phyloP scores from a whole-genome alignment of 768 basidiomycete genomes.

The Stropharia rugosoannulata region DNA sequence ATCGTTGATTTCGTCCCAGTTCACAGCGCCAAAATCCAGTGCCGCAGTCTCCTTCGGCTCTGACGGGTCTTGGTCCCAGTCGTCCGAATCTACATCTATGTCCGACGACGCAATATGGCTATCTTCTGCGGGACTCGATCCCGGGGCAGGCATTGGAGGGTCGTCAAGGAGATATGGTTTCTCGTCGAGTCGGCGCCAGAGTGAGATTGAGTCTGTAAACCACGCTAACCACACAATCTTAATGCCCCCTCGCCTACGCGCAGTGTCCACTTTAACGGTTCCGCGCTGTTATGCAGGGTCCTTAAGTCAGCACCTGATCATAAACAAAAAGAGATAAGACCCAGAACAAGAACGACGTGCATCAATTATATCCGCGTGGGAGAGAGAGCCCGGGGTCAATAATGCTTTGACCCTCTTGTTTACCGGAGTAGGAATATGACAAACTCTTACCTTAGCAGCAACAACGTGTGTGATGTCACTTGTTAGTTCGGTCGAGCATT shows the following conservation, averaged over 20 bases:
- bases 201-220: conserved; percentile 87
- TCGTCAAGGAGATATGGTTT: conserved; percentile 71
- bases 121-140: conserved; percentile 34
- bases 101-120: conserved; percentile 47
- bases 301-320: not conserved
- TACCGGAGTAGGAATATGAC: not conserved
- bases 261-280: conserved; percentile 88
- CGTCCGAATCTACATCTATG: conserved; percentile 65
- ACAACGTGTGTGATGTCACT: conserved; percentile 84
- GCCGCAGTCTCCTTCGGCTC: conserved; percentile 27
- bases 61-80: conserved; percentile 52
- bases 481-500: conserved; percentile 68
- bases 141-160: conserved; percentile 33
- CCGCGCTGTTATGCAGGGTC: conserved; percentile 53
- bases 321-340: not conserved
- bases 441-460: conserved; percentile 68
- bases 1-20: conserved; percentile 83
- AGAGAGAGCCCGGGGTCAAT: not conserved
- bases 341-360: not conserved
- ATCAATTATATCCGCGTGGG: not conserved
- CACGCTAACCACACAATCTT: conserved; percentile 87
- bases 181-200: conserved; percentile 86
- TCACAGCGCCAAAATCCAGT: conserved; percentile 60
- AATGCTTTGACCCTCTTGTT: not conserved
- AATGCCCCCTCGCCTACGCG: conserved; percentile 71